Conservation (phyloP, 805 yeast species). For the Candida multigemmis region DNA sequence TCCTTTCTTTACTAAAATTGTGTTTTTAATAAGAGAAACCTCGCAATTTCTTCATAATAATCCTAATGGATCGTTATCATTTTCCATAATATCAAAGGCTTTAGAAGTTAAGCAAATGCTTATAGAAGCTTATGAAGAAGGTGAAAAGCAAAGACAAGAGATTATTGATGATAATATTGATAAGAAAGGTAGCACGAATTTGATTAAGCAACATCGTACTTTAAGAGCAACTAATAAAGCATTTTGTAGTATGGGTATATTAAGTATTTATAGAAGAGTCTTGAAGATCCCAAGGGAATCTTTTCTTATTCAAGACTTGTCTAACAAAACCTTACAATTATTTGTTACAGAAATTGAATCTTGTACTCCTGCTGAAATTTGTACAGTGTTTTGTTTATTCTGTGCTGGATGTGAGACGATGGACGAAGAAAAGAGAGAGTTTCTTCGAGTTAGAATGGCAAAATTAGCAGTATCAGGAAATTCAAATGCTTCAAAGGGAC, state of each 20-base stretch:
- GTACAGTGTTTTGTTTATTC: constrained; percentile 46
- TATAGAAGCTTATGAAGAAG: constrained; percentile 10
- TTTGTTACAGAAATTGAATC: constrained; percentile 32
- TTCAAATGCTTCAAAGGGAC: constrained; percentile 34
- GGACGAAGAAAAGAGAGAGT: constrained; percentile 22
- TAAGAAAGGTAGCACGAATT: constrained; percentile 5
- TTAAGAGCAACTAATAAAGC: constrained; percentile 42
- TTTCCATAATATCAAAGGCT: constrained; percentile 14
- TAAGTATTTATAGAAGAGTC: constrained; percentile 51
- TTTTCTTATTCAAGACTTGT: constrained; percentile 38
- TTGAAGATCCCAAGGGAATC: constrained; percentile 38
- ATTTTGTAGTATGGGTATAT: constrained; percentile 44
- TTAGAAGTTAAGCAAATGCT: constrained; percentile 17
- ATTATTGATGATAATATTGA: constrained; percentile 12
- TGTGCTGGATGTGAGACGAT: constrained; percentile 52
- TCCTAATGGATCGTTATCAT: constrained; percentile 1
- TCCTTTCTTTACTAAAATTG: constrained; percentile 47
- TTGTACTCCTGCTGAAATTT: constrained; percentile 43
- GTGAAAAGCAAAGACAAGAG: constrained; percentile 17
- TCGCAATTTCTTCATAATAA: constrained; percentile 9
- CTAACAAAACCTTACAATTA: constrained; percentile 27
- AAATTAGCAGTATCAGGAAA: constrained; percentile 34
- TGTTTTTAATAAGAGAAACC: constrained; percentile 19
- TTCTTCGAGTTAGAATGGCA: constrained; percentile 30
- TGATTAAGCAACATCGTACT: constrained; percentile 21